Conservation (phyloP, 1,284 basidiomycete species). For the Puccinia coronata region DNA sequence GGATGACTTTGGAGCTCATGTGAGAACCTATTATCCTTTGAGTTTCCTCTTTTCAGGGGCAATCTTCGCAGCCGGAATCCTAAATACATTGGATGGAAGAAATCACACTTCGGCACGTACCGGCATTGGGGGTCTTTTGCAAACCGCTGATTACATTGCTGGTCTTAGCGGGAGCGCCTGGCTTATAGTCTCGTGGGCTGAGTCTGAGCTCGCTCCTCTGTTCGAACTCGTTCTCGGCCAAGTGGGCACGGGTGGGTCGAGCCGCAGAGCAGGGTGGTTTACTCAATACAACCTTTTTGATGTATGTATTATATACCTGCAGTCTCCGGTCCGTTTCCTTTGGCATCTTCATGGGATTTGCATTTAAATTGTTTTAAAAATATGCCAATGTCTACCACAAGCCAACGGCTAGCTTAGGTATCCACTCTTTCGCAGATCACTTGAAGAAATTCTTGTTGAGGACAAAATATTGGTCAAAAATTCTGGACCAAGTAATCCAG, state of each 20-base stretch:
- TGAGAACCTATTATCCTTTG: not conserved
- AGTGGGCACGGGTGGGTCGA: not conserved
- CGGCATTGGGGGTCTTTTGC: conserved; percentile 35
- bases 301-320: too few relatives aligned
- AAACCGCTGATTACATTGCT: conserved; percentile 43
- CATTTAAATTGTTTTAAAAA: not conserved
- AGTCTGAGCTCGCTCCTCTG: conserved; percentile 42
- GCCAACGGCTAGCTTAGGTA: conserved; percentile 32
- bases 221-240: conserved; percentile 38
- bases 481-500: conserved; percentile 28
- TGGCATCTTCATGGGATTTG: not conserved
- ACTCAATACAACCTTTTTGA: conserved; percentile 34
- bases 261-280: conserved; percentile 28
- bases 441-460: conserved; percentile 19
- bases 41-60: conserved; percentile 15
- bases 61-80: conserved; percentile 32
- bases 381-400: not conserved
- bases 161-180: conserved; percentile 47
- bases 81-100: conserved; percentile 47
- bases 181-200: conserved; percentile 40
- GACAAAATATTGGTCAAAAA: conserved; percentile 43
- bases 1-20: not conserved
- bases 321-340: too few relatives aligned
- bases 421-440: not conserved
- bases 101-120: conserved; percentile 27